phyloP scores from a whole-genome alignment of 345 rosid genomes.

The Eucalyptus paniculata region DNA sequence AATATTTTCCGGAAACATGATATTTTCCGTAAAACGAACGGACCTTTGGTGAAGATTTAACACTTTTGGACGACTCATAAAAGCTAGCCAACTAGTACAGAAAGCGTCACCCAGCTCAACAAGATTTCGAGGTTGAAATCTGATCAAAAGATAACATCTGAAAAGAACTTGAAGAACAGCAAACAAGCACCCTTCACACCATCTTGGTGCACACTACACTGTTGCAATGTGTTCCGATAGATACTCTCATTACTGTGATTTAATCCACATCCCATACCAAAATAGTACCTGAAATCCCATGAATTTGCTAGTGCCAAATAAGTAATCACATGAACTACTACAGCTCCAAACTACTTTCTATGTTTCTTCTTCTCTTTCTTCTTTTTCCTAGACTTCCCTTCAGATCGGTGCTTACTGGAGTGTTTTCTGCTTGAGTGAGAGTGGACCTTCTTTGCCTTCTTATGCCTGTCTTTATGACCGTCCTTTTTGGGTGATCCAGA shows the following conservation, averaged over 20 bases:
- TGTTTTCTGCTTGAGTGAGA: conserved; percentile 26
- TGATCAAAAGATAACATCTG: background rate
- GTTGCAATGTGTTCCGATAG: background rate
- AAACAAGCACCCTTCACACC: background rate
- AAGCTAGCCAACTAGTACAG: background rate
- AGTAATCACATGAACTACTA: background rate
- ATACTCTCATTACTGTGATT: background rate
- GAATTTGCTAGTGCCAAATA: background rate
- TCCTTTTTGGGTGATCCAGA: conserved; percentile 28
- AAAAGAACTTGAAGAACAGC: background rate
- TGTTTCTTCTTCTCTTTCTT: conserved; percentile 20
- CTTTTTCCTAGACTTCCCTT: conserved; percentile 25
- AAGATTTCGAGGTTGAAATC: background rate
- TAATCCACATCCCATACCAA: background rate
- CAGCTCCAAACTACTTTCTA: background rate
- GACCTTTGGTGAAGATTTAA: background rate
- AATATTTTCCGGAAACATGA: too few relatives aligned
- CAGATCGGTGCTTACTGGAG: conserved; percentile 29
- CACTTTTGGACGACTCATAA: background rate
- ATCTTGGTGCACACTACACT: background rate
- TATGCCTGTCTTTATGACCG: conserved; percentile 1
- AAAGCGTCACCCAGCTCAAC: background rate
- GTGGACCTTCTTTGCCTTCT: conserved; percentile 16
- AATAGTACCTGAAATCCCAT: background rate
- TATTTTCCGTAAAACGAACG: too few relatives aligned